Base-by-base conservation (phyloP, 495 filamentous ascomycete genomes). In the Ascodesmis nigricans region DNA sequence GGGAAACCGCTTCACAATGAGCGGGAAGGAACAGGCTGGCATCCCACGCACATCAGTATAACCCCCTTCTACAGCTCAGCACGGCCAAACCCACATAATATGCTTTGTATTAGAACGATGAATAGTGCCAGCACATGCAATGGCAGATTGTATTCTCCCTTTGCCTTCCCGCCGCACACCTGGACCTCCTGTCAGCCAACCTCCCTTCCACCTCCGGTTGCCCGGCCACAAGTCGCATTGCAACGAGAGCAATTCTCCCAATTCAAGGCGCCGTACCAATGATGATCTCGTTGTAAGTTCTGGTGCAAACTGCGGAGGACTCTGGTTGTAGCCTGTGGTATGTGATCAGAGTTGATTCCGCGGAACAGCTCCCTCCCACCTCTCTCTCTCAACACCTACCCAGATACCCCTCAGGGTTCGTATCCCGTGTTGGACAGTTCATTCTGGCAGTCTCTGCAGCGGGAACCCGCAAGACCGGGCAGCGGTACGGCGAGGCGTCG, bases 81-180 rank as follows among this genome's bases (percentile, higher is more conserved):
- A 29, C 35, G 11, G 6, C 13, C 23, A 21, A 21, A 43, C 45
- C 21, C 21, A 49, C 46, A 49, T 38, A 73, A 44, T 13, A 69
- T 74, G 54, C 77, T 82, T 19, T 82, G 49, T 1, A 58, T 52
- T 13, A 87, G 57, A 22, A 87, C 77, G 26, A 87, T 54, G 47
- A 83, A 63, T 18, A 87, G 57, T n/a, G 77, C 78, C n/a, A n/a
- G n/a, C n/a, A n/a, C n/a, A n/a, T n/a, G n/a, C n/a, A n/a, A 33
- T 14, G 43, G 35, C 17, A 49, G 27, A 29, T 53, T 53, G 21
- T 54, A 54, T 16, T 26, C 24, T 21, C 47, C 47, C 15, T 51
- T 43, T 2, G 33, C 34, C 19, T 51, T 50, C n/a, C 47, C 47
- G 15, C 47, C 47, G 20, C 47, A 51, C 14, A 50, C 42, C 47